A percentile compares a stretch with the other conserved stretches of the same genome.
Evolutionary conservation across 805 yeast species (phyloP).

Genomic region (Zygoascus ofunaensis): DNA sequence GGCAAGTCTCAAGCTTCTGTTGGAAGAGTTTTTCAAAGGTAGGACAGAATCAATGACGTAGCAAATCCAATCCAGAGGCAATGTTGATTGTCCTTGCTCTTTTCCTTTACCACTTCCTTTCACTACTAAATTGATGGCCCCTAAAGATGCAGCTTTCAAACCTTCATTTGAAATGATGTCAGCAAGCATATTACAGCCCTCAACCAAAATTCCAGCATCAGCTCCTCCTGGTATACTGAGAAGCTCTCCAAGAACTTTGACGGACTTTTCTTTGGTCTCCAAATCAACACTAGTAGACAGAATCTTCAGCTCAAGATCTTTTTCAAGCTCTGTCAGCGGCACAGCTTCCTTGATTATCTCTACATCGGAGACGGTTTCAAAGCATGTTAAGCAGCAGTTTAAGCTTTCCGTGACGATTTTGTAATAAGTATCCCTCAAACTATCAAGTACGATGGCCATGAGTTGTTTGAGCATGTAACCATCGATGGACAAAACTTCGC

Average conservation of each 20-base stretch:
- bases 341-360: not conserved
- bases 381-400: conserved; percentile 22
- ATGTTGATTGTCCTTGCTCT: not conserved
- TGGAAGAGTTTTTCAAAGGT: not conserved
- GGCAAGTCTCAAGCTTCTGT: conserved; percentile 15
- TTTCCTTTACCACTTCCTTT: not conserved
- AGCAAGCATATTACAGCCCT: conserved; percentile 28
- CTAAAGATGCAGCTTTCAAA: conserved; percentile 27
- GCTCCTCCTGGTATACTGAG: conserved; percentile 17
- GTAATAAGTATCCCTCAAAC: conserved; percentile 30
- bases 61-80: not conserved
- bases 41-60: not conserved
- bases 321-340: conserved; percentile 13
- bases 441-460: conserved; percentile 25
- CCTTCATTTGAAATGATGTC: conserved; percentile 31
- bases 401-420: conserved; percentile 29
- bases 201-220: conserved; percentile 17
- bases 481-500: conserved; percentile 9
- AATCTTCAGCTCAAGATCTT: conserved; percentile 30
- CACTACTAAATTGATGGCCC: too few relatives aligned
- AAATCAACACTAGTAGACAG: conserved; percentile 29
- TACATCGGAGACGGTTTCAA: conserved; percentile 2
- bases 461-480: conserved; percentile 7
- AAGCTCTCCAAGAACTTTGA: conserved; percentile 26
- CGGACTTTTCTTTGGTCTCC: conserved; percentile 32